Conservation (phyloP, 768 basidiomycete species). For the Boletus patriciae region DNA sequence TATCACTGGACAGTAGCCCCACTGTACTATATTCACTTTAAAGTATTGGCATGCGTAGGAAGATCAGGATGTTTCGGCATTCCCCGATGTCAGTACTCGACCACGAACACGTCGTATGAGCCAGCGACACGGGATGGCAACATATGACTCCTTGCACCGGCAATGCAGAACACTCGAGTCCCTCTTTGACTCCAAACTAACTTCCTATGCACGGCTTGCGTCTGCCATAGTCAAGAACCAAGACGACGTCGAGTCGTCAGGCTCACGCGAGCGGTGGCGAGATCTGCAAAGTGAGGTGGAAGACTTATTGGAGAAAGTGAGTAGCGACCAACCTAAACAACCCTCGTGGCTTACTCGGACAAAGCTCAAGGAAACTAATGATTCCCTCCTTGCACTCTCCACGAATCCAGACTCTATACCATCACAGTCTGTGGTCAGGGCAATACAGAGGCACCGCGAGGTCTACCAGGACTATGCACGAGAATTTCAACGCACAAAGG, state of each 20-base stretch:
- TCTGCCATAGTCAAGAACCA: conserved; percentile 56
- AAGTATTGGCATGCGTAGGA: not conserved
- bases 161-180: conserved; percentile 94
- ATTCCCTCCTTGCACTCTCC: conserved; percentile 68
- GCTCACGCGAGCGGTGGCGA: conserved; percentile 70
- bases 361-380: conserved; percentile 86
- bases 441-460: conserved; percentile 88
- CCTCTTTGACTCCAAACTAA: conserved; percentile 87
- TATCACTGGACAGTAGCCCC: conserved; percentile 11
- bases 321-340: conserved; percentile 15
- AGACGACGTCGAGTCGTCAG: conserved; percentile 65
- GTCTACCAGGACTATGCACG: conserved; percentile 84
- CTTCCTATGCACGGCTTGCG: conserved; percentile 85
- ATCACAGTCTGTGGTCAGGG: conserved; percentile 82
- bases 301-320: conserved; percentile 81
- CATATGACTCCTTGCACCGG: conserved; percentile 85
- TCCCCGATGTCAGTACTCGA: conserved; percentile 6
- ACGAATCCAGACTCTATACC: conserved; percentile 62
- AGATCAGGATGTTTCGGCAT: conserved; percentile 15
- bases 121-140: conserved; percentile 50
- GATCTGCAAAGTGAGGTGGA: conserved; percentile 86
- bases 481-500: conserved; percentile 87
- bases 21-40: conserved; percentile 18
- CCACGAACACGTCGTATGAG: not conserved
- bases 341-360: conserved; percentile 9